Evolutionary conservation across 2,329 filamentous ascomycete genomes (phyloP), one percentile per base, ranked within the genome.

Genomic region (Sphaerulina vaccinii): DNA sequence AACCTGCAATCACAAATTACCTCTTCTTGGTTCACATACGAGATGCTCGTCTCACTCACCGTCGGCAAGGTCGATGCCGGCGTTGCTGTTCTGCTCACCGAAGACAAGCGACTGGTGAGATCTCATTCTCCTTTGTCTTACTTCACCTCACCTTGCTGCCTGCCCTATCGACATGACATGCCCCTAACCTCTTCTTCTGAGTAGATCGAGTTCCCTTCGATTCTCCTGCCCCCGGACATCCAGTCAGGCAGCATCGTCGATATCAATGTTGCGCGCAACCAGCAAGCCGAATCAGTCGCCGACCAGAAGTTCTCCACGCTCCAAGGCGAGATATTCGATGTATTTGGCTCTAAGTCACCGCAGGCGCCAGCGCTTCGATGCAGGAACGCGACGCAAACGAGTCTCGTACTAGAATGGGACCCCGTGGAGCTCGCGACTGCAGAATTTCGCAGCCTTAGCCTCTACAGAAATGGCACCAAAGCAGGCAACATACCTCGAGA

Each of bases 31-130:
- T 15, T 23, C 13, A 29, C 24, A n/a, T n/a, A n/a, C n/a, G n/a
- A n/a, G n/a, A n/a, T 99, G 93, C 81, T 97, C 68, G 89, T 99
- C 74, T 97, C 93, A 62, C 81, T 99, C 70, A 97, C 92, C 44
- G 93, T 99, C 73, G 93, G 93, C 79, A 99, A 99, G 78, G 93
- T 99, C 74, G 93, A 99, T 74, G 93, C 93, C 66, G 93, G 93
- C 74, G 92, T 99, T 69, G 95, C 93, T 43, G 93, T 99, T 57
- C 85, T 99, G 49, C 78, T 99, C 68, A 99, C 93, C 41, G 88
- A 95, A 69, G 93, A 99, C 73, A 97, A 97, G 75, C 86, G 93
- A 69, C 81, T 99, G 65, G 92, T 96, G 83, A 67, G 85, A 72
- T 55, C 27, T 29, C 27, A 9, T 13, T 29, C 27, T 13, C 3